Conservation (phyloP, 2,329 filamentous ascomycete species). For the Aspergillus quadricinctus region DNA sequence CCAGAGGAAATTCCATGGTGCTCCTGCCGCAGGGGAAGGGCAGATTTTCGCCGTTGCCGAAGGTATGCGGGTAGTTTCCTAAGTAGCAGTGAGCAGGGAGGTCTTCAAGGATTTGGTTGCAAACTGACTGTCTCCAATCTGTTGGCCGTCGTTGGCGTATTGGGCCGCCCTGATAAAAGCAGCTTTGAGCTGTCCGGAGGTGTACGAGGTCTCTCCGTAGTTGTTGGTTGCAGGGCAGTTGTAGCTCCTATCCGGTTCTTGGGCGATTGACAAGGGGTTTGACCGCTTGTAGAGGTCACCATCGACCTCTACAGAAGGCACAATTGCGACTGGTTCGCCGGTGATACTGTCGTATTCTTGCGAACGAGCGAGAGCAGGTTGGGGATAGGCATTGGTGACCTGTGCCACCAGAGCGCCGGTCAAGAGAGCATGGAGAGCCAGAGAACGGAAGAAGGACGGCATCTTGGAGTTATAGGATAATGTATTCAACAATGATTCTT, state of each 20-base stretch:
- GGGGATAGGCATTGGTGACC: neutral
- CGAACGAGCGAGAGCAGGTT: neutral
- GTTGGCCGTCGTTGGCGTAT: neutral
- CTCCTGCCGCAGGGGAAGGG: neutral
- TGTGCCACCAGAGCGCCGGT: neutral
- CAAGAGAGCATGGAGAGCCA: neutral
- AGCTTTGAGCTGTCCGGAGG: neutral
- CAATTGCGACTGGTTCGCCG: neutral
- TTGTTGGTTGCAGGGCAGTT: neutral
- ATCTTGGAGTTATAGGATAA: neutral
- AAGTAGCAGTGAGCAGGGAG: neutral
- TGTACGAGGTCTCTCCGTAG: neutral
- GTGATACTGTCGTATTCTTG: neutral
- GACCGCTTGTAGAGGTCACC: neutral
- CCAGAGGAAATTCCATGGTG: neutral
- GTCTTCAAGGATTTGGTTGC: neutral
- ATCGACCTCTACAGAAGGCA: neutral
- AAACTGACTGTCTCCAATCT: neutral
- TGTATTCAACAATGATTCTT: neutral
- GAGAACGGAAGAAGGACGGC: neutral
- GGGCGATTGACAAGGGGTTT: neutral
- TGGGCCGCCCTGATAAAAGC: neutral
- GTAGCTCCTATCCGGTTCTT: neutral
- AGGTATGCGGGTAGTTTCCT: constrained; percentile 1
- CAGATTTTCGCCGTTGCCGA: neutral